A percentile compares a stretch with the other conserved stretches of the same genome.
phyloP scores from a whole-genome alignment of 108 stramenopile species.

The Pseudonitzschia multistriata region DNA sequence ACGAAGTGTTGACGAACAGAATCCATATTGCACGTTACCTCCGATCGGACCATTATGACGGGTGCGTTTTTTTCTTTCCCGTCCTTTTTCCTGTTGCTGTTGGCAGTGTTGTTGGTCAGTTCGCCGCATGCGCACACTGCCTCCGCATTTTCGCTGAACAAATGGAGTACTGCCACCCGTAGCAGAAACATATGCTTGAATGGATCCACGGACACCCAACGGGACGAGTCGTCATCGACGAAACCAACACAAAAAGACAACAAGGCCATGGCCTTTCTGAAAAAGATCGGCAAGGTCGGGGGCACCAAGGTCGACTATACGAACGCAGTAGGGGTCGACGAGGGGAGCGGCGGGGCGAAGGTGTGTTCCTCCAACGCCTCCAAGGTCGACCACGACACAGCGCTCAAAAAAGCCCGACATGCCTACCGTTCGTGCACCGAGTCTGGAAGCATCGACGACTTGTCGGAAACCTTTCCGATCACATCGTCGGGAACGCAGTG shows the following conservation, averaged over 20 bases:
- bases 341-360: conserved; percentile 51
- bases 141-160: too few species aligned
- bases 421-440: conserved; percentile 51
- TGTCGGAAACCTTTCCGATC: conserved; percentile 69
- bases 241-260: conserved; percentile 38
- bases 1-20: too few species aligned
- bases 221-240: not conserved
- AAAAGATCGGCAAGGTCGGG: conserved; percentile 63
- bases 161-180: too few species aligned
- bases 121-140: too few species aligned
- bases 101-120: too few species aligned
- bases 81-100: too few species aligned
- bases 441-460: conserved; percentile 71
- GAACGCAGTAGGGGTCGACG: conserved; percentile 70
- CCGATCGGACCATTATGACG: too few species aligned
- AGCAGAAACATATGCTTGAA: not conserved
- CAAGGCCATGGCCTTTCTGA: conserved; percentile 75
- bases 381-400: conserved; percentile 12
- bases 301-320: conserved; percentile 66
- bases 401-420: conserved; percentile 48
- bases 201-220: conserved; percentile 9
- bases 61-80: too few species aligned
- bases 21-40: too few species aligned
- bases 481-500: conserved; percentile 73
- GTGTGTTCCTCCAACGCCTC: not conserved